A percentile compares a stretch with the other conserved stretches of the same genome.
Conservation (phyloP, 1,139 yeast species). For the Geotrichum bryndzae region DNA sequence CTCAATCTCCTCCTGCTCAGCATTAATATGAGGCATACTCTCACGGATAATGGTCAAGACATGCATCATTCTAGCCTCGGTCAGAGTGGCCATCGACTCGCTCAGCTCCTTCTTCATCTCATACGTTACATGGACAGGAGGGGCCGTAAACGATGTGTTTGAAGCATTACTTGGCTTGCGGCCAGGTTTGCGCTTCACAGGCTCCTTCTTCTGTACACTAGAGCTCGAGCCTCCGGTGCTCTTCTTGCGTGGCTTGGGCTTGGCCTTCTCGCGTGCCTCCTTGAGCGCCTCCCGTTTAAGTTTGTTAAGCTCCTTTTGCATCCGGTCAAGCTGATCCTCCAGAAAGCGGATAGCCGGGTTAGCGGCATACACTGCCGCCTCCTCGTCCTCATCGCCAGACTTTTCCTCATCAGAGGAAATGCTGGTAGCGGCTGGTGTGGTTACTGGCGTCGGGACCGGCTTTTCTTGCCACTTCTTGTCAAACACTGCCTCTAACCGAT, state of each 20-base stretch:
- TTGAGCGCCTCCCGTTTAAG: slow-evolving; percentile 67
- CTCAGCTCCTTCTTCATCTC: slow-evolving; percentile 96
- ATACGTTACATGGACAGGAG: slow-evolving; percentile 46
- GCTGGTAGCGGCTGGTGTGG: slow-evolving; percentile 32
- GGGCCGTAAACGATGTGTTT: not conserved
- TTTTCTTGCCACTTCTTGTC: slow-evolving; percentile 84
- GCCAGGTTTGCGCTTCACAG: not conserved
- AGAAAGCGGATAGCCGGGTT: slow-evolving; percentile 86
- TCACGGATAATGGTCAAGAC: slow-evolving; percentile 83
- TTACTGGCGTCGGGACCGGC: slow-evolving; percentile 61
- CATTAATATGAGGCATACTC: slow-evolving; percentile 72
- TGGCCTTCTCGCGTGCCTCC: slow-evolving; percentile 38
- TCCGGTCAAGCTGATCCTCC: slow-evolving; percentile 77
- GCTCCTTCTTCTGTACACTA: not conserved
- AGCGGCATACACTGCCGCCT: slow-evolving; percentile 47
- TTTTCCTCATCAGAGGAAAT: slow-evolving; percentile 12
- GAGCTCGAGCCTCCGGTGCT: not conserved
- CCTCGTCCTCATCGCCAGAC: slow-evolving; percentile 10
- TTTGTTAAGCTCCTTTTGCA: slow-evolving; percentile 78
- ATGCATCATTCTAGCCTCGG: slow-evolving; percentile 76
- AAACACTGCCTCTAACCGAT: slow-evolving; percentile 75
- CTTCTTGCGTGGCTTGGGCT: not conserved
- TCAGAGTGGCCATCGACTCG: slow-evolving; percentile 66
- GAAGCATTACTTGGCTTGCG: not conserved
- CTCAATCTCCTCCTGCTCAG: slow-evolving; percentile 82